phyloP scores from a whole-genome alignment of 2,329 filamentous ascomycete species.

The Cladobotryum mycophilum region DNA sequence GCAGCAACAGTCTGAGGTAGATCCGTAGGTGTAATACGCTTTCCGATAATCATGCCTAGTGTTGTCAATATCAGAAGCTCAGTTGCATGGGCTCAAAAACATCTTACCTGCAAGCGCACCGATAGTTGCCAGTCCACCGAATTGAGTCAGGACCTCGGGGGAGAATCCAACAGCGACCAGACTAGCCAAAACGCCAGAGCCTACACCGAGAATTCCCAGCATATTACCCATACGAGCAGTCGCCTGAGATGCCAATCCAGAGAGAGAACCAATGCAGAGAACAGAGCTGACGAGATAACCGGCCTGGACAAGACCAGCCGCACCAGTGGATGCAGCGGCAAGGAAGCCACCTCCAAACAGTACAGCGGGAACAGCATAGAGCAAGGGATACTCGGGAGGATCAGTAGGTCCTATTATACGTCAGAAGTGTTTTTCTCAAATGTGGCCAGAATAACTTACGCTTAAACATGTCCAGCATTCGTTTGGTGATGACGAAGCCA shows the following conservation, averaged over 20 bases:
- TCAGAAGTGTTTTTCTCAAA: conserved; percentile 12
- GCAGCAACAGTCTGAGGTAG: conserved; percentile 86
- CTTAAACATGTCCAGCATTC: conserved; percentile 91
- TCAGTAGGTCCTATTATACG: conserved; percentile 60
- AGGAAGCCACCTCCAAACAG: conserved; percentile 78
- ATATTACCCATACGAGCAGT: conserved; percentile 83
- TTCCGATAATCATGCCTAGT: conserved; percentile 66
- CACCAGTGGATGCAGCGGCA: conserved; percentile 72
- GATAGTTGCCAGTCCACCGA: conserved; percentile 65
- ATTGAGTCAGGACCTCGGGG: conserved; percentile 71
- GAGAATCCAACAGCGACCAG: conserved; percentile 75
- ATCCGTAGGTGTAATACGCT: conserved; percentile 80
- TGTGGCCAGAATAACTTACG: conserved; percentile 35
- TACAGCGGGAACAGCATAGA: conserved; percentile 71
- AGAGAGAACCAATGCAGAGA: conserved; percentile 78
- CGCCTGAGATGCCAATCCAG: conserved; percentile 71
- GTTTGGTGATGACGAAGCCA: conserved; percentile 85
- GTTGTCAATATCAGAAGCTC: conserved; percentile 6
- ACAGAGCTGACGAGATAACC: conserved; percentile 81
- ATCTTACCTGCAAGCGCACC: conserved; percentile 56
- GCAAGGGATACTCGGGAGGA: conserved; percentile 80
- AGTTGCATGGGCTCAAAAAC: not conserved
- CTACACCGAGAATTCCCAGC: conserved; percentile 79
- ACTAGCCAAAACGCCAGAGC: conserved; percentile 75
- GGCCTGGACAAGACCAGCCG: conserved; percentile 78